These are phyloP conservation scores for Chenopodium berlandieri DNA, from an alignment of 148 eudicot species.

Conservation along the genomic window DNA sequence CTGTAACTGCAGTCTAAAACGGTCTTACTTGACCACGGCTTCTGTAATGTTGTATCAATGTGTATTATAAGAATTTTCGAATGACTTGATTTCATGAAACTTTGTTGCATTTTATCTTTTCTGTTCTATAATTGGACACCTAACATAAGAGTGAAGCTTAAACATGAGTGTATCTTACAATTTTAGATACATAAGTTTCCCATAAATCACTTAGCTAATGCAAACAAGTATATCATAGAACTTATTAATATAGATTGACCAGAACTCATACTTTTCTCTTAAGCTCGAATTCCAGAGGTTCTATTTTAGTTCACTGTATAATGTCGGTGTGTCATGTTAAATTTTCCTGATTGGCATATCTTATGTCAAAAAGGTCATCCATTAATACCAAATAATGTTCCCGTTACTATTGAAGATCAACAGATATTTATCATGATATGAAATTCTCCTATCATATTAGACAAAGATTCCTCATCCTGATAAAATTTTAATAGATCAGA, in stretches of 20 bases:
- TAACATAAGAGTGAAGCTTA: neutral
- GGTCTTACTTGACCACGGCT: conserved; percentile 18
- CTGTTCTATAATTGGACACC: neutral
- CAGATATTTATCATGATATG: conserved; percentile 22
- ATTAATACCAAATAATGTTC: conserved; percentile 3
- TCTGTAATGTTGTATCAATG: conserved; percentile 25
- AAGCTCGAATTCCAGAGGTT: neutral
- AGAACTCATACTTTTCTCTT: neutral
- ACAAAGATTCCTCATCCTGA: conserved; percentile 33
- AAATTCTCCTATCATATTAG: conserved; percentile 26
- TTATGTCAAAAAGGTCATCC: conserved; percentile 5
- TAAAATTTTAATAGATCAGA: conserved; percentile 21
- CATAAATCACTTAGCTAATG: neutral
- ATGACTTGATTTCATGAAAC: conserved; percentile 2
- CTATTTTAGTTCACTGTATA: neutral
- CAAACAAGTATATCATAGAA: too few relatives aligned
- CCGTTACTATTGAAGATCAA: conserved; percentile 2
- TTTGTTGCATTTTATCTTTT: neutral
- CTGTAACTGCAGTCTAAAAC: conserved; percentile 21
- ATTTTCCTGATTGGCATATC: conserved; percentile 17
- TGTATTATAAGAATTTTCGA: conserved; percentile 13
- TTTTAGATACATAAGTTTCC: neutral
- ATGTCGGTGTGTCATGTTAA: conserved; percentile 2
- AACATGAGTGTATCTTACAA: neutral
- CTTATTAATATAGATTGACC: neutral